Evolutionary conservation across 2,329 filamentous ascomycete species (phyloP).

Genomic region (Diaporthe destruens): DNA sequence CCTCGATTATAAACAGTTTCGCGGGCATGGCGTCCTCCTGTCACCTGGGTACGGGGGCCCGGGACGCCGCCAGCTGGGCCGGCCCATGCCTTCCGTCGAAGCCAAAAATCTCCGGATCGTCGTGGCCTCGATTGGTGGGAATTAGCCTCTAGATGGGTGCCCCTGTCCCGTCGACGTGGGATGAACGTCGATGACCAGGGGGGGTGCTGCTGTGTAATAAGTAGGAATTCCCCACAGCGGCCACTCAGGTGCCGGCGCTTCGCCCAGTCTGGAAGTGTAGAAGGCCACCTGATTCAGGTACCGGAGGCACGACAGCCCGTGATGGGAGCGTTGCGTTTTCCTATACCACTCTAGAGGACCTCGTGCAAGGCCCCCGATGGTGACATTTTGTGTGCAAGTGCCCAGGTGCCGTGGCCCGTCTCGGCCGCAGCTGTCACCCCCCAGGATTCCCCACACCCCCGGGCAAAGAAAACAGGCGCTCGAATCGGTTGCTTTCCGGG

Average conservation of each 20-base stretch:
- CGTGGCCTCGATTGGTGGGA: conserved; percentile 27
- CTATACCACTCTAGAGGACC: background rate
- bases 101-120: background rate
- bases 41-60: background rate
- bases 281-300: conserved; percentile 26
- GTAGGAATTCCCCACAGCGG: background rate
- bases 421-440: background rate
- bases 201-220: background rate
- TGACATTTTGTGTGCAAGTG: background rate
- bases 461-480: background rate
- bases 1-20: conserved; percentile 7
- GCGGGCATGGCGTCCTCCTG: background rate
- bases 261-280: background rate
- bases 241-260: conserved; percentile 28
- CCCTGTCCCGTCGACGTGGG: background rate
- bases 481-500: conserved; percentile 8
- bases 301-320: conserved; percentile 2
- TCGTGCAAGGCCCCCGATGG: too few relatives aligned
- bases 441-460: conserved; percentile 6
- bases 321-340: background rate
- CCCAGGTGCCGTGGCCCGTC: conserved; percentile 13
- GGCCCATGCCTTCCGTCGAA: background rate
- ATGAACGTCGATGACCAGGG: conserved; percentile 18
- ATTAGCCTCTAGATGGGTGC: background rate
- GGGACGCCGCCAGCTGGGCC: background rate